Evolutionary conservation across 1,284 basidiomycete species (phyloP), one percentile per base, ranked within the genome.

Genomic region (Xanthoconium separans): DNA sequence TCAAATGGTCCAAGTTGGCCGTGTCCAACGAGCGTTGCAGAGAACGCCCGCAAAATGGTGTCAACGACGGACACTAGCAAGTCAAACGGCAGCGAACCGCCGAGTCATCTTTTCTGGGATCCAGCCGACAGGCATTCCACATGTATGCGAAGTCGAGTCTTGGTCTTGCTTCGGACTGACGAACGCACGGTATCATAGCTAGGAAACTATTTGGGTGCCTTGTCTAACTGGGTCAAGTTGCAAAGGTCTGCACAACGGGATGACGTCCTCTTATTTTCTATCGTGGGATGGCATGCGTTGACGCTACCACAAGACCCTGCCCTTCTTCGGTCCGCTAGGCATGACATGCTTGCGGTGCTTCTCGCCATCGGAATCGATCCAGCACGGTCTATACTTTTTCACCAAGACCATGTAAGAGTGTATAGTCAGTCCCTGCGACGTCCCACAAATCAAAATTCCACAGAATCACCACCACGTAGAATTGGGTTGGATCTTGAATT

Each of bases 161-260:
- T n/a, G 18, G 36, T 36, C 36, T 34, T 8, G 9, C 34, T 39
- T 36, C 20, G 44, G 11, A 45, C 57, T 61, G 22, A 22, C 22
- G 22, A 16, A 63, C 54, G 5, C 29, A 4, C 33, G 13, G 39
- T n/a, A n/a, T n/a, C n/a, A 29, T 57, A 97, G 93, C 79, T 98
- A 62, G 95, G 95, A 44, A 98, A 98, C 71, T 93, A 95, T 64
- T 80, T 98, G 3, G 95, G 95, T 7, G 95, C 95, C 0, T 77
- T 96, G 18, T 81, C 83, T 30, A 94, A 93, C 69, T 97, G 95
- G 95, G 88, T 93, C 33, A 80, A 82, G 49, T 76, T 95, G 15
- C 92, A 95, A 68, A 74, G 15, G n/a, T 75, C 79, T 37, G 80
- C 87, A 0, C 62, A 68, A 7, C 73, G 78, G 0, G 72, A 81